These are phyloP conservation scores for Pelargonium myrrhifolium DNA, from an alignment of 441 rosid genomes.

Conservation along the genomic window DNA sequence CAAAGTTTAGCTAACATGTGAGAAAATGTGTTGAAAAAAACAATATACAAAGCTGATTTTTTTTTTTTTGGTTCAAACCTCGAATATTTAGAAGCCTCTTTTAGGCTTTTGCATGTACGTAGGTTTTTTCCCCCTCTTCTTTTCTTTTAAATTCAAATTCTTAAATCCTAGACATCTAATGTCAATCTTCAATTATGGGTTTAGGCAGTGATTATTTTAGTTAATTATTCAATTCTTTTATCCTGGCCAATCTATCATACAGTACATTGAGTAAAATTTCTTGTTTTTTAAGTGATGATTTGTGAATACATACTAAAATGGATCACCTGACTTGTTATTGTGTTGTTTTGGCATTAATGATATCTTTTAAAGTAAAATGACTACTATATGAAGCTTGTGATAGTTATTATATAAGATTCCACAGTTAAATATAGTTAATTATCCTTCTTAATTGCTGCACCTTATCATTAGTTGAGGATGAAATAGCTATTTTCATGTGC, in stretches of 20 bases:
- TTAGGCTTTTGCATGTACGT: not conserved
- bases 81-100: not conserved
- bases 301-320: not conserved
- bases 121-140: too few species aligned
- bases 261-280: not conserved
- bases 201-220: not conserved
- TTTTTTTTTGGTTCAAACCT: not conserved
- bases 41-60: not conserved
- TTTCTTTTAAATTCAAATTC: not conserved
- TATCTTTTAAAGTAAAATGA: not conserved
- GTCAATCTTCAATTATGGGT: not conserved
- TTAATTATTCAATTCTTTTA: not conserved
- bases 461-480: too few species aligned
- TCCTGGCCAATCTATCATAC: not conserved
- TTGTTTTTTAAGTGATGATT: not conserved
- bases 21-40: too few species aligned
- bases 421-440: too few species aligned
- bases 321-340: not conserved
- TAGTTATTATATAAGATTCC: too few species aligned
- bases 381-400: too few species aligned
- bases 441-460: too few species aligned
- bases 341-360: not conserved
- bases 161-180: not conserved
- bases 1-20: not conserved
- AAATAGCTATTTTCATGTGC: too few species aligned